phyloP scores from a whole-genome alignment of 2,329 filamentous ascomycete genomes.

The Torrubiella hemipterigena region DNA sequence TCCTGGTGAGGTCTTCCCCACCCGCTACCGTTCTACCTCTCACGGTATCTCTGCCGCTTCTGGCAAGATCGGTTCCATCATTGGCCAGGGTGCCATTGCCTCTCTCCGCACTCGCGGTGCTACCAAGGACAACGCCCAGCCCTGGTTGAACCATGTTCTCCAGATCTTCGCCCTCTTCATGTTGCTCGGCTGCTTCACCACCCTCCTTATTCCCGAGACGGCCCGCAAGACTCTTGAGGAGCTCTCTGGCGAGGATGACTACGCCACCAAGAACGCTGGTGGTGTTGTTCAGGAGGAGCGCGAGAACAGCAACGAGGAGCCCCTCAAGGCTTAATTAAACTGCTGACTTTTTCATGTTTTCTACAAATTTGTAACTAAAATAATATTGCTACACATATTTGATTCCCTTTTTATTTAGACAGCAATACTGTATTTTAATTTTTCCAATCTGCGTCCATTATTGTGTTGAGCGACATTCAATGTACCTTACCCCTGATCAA shows the following conservation, averaged over 20 bases:
- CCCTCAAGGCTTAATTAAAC: too few species aligned
- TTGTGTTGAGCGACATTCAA: too few species aligned
- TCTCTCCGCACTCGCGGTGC: constrained; percentile 36
- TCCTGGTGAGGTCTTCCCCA: constrained; percentile 44
- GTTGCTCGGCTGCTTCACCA: constrained; percentile 58
- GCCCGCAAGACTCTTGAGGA: constrained; percentile 64
- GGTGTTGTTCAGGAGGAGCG: not conserved
- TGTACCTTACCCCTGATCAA: too few species aligned
- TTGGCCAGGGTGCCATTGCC: constrained; percentile 45
- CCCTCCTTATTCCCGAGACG: constrained; percentile 60
- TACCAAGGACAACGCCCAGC: constrained; percentile 24
- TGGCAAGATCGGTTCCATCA: constrained; percentile 45
- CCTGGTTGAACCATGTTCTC: constrained; percentile 69
- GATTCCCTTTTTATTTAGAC: too few species aligned
- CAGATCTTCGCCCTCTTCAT: constrained; percentile 68
- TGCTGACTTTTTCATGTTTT: too few species aligned
- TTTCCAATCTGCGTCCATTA: too few species aligned
- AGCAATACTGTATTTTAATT: too few species aligned
- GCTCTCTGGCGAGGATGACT: constrained; percentile 27
- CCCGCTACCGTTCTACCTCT: constrained; percentile 43
- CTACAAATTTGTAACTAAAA: too few species aligned
- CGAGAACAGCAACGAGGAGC: not conserved
- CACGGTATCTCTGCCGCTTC: constrained; percentile 45
- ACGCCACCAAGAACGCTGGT: constrained; percentile 1
- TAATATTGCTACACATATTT: too few species aligned